Percentiles rank a stretch among this genome's conserved stretches.
These are phyloP conservation scores for Magnolia changhungtana DNA, from an alignment of 164 flowering plant species.

Conservation along the genomic window DNA sequence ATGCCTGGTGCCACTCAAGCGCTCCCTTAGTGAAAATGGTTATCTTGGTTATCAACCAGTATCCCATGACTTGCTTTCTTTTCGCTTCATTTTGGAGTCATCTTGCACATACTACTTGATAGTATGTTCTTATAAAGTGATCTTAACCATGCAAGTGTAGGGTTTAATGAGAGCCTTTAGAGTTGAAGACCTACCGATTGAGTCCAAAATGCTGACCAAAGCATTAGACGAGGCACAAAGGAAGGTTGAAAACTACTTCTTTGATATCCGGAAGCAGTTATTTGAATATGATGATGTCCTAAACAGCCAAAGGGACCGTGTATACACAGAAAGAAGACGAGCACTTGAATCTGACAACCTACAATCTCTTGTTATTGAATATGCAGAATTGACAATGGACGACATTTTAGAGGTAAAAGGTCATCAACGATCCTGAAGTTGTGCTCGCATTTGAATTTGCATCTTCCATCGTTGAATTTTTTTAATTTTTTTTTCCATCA, in stretches of 20 bases:
- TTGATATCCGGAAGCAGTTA: constrained; percentile 90
- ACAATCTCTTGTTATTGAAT: constrained; percentile 82
- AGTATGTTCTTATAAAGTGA: constrained; percentile 3
- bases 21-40: background rate
- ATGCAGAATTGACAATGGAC: constrained; percentile 98
- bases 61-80: background rate
- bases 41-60: background rate
- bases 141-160: constrained; percentile 34
- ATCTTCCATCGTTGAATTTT: background rate
- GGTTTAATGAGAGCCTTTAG: constrained; percentile 98
- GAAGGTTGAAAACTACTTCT: constrained; percentile 96
- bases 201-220: constrained; percentile 92
- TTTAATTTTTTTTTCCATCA: background rate
- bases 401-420: constrained; percentile 80
- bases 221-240: constrained; percentile 98
- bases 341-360: constrained; percentile 86
- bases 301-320: constrained; percentile 98
- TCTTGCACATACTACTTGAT: background rate
- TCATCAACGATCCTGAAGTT: background rate
- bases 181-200: constrained; percentile 96
- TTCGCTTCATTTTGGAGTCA: background rate
- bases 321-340: constrained; percentile 92
- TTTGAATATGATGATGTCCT: constrained; percentile 96
- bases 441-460: background rate
- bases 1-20: too few relatives aligned